Conservation (phyloP, 208 protist genomes). For the Tritrichomonas foetus region DNA sequence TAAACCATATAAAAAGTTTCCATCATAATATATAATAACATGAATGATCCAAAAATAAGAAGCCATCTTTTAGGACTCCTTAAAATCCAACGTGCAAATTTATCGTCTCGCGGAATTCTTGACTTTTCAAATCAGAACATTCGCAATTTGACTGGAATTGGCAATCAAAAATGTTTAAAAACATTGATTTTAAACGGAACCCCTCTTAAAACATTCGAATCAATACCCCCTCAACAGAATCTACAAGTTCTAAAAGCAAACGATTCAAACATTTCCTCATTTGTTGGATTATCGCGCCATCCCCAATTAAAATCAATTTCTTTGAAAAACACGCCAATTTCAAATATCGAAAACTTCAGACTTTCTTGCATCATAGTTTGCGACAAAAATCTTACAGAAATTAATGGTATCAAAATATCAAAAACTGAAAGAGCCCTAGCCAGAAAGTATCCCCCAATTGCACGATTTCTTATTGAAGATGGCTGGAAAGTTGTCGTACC, state of each 20-base stretch:
- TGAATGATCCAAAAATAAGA: too few relatives aligned
- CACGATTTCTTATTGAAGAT: background rate
- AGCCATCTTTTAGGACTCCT: too few relatives aligned
- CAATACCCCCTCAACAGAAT: background rate
- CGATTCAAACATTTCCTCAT: background rate
- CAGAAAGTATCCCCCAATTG: background rate
- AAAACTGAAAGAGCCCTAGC: background rate
- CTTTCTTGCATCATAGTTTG: background rate
- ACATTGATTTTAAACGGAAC: background rate
- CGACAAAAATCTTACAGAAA: background rate
- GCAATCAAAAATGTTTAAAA: constrained; percentile 28
- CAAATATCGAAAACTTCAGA: background rate
- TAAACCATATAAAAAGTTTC: too few relatives aligned
- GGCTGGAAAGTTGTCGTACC: background rate
- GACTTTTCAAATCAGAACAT: background rate
- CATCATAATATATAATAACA: too few relatives aligned
- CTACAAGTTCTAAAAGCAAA: background rate
- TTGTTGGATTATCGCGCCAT: background rate
- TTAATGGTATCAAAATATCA: background rate
- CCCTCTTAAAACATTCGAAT: background rate
- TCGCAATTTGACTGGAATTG: background rate
- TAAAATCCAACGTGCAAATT: background rate
- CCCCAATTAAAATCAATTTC: background rate
- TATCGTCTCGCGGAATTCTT: background rate
- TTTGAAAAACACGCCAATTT: constrained; percentile 19